Conservation (phyloP, 495 filamentous ascomycete genomes). For the Viridothelium virens region DNA sequence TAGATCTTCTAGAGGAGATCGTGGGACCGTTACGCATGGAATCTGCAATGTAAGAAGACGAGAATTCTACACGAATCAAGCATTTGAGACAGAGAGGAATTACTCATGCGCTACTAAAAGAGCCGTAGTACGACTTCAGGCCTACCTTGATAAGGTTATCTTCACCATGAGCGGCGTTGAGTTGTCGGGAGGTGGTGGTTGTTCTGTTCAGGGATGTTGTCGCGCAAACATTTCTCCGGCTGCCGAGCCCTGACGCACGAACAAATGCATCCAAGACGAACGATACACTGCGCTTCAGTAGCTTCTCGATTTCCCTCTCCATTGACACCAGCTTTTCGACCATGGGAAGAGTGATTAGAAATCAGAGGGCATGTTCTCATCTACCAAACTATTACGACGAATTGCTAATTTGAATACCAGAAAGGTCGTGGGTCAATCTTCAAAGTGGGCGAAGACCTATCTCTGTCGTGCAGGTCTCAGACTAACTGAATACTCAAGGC, state of each 20-base stretch:
- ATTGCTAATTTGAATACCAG: slow-evolving; percentile 31
- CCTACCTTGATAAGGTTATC: not conserved
- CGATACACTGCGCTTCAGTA: not conserved
- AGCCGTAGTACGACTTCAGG: too few species aligned
- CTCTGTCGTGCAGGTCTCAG: not conserved
- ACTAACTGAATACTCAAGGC: not conserved
- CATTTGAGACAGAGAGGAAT: too few species aligned
- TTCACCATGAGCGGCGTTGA: not conserved
- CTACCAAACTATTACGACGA: too few species aligned
- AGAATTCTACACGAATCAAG: too few species aligned
- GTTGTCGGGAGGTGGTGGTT: slow-evolving; percentile 3
- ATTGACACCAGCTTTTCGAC: not conserved
- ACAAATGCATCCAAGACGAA: not conserved
- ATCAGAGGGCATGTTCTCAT: slow-evolving; percentile 30
- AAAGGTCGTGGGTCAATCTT: slow-evolving; percentile 98
- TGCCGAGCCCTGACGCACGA: not conserved
- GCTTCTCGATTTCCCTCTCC: not conserved
- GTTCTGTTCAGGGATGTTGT: not conserved
- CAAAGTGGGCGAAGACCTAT: slow-evolving; percentile 62
- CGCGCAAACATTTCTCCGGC: not conserved
- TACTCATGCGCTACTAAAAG: too few species aligned
- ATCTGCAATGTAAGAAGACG: too few species aligned
- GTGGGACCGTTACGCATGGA: too few species aligned
- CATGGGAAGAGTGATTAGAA: slow-evolving; percentile 69
- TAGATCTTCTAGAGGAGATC: too few species aligned